Percentiles rank a stretch among this genome's conserved stretches.
Conservation (phyloP, 495 filamentous ascomycete species). For the Aspergillus haitiensis region DNA sequence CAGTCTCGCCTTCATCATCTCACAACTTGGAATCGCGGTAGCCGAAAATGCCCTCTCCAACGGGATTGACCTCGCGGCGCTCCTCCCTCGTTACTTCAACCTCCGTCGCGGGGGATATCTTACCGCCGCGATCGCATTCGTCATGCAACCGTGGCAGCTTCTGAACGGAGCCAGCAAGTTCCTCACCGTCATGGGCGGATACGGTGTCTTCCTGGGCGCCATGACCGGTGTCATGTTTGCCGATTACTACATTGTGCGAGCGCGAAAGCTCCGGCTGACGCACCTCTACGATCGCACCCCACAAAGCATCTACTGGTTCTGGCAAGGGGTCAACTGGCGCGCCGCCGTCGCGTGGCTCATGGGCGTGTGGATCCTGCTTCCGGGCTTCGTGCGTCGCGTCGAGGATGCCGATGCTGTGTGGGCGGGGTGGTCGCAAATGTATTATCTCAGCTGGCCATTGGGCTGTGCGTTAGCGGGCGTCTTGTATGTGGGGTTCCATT, state of each 20-base stretch:
- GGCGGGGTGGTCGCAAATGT: conserved; percentile 9
- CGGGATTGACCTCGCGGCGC: conserved; percentile 7
- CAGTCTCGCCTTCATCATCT: conserved; percentile 8
- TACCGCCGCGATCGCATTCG: conserved; percentile 1
- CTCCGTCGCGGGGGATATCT: conserved; percentile 6
- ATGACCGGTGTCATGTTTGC: conserved; percentile 13
- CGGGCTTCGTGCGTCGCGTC: conserved; percentile 2
- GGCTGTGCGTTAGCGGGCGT: conserved; percentile 1
- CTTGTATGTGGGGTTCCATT: conserved; percentile 1
- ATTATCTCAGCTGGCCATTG: conserved; percentile 4
- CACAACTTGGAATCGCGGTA: conserved; percentile 9
- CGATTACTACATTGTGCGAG: conserved; percentile 10
- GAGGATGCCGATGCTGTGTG: background rate
- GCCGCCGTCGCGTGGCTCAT: background rate
- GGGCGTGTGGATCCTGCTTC: conserved; percentile 5
- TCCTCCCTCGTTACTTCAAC: conserved; percentile 6
- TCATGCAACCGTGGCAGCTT: conserved; percentile 8
- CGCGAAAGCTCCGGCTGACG: background rate
- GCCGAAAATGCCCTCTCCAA: conserved; percentile 1
- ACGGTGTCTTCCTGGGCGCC: conserved; percentile 7
- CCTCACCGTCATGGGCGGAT: conserved; percentile 11
- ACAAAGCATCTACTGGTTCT: conserved; percentile 6
- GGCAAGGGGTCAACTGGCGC: conserved; percentile 3
- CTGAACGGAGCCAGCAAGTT: conserved; percentile 6
- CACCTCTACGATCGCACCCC: background rate